Evolutionary conservation across 768 basidiomycete species (phyloP).

Genomic region (Tricholoma flavovirens): DNA sequence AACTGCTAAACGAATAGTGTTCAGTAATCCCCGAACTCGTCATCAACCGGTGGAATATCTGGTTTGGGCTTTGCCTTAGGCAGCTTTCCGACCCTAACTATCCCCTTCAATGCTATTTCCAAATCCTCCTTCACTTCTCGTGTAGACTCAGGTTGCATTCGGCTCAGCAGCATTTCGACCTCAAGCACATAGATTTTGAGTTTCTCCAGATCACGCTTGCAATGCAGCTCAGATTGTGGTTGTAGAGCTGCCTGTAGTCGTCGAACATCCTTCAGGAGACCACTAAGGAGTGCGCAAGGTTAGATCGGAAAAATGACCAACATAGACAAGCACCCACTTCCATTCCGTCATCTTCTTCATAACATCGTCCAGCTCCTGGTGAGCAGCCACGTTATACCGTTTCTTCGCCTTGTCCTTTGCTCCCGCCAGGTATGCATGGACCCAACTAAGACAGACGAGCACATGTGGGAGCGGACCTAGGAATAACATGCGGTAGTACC

Average conservation of each 20-base stretch:
- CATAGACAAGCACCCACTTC: conserved; percentile 22
- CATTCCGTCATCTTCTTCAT: conserved; percentile 22
- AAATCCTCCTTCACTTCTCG: conserved; percentile 22
- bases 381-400: conserved; percentile 19
- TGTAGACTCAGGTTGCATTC: conserved; percentile 14
- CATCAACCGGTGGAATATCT: conserved; percentile 10
- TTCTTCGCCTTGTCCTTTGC: conserved; percentile 28
- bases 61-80: conserved; percentile 14
- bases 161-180: conserved; percentile 22
- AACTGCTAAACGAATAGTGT: neutral
- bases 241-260: conserved; percentile 16
- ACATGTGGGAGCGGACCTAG: conserved; percentile 35
- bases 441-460: conserved; percentile 34
- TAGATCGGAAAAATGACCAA: neutral
- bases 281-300: neutral
- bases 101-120: conserved; percentile 26
- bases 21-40: conserved; percentile 10
- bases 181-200: conserved; percentile 14
- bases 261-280: conserved; percentile 5
- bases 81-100: conserved; percentile 17
- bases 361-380: conserved; percentile 31
- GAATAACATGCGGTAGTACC: conserved; percentile 31
- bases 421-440: conserved; percentile 16
- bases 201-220: neutral
- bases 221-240: neutral